These are phyloP conservation scores for Rhodotorula sp. DNA, from an alignment of 1,284 basidiomycete species.

Conservation along the genomic window DNA sequence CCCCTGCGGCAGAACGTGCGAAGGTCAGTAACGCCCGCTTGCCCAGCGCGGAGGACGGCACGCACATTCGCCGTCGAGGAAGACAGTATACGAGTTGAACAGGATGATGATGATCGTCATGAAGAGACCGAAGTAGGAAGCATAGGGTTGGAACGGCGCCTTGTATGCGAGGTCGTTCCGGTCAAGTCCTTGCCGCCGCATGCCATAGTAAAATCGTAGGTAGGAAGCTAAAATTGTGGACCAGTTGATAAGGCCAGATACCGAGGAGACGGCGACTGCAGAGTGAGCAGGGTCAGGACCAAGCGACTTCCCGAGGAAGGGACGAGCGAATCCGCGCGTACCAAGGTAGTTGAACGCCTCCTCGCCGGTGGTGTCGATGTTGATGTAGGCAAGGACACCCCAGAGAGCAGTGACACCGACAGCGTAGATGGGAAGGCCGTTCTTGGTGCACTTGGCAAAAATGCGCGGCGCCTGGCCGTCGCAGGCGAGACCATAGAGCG, in stretches of 20 bases:
- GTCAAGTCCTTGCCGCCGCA: slow-evolving; percentile 61
- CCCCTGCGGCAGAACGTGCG: neutral
- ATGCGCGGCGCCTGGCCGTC: slow-evolving; percentile 70
- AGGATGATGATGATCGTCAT: slow-evolving; percentile 22
- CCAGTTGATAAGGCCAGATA: slow-evolving; percentile 63
- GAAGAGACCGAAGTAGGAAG: slow-evolving; percentile 40
- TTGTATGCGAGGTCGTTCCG: slow-evolving; percentile 61
- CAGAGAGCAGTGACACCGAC: slow-evolving; percentile 60
- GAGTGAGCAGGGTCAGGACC: neutral
- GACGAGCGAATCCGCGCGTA: neutral
- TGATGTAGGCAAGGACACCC: slow-evolving; percentile 60
- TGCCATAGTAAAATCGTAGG: slow-evolving; percentile 68
- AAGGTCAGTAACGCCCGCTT: neutral
- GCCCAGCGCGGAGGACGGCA: neutral
- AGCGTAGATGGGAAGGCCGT: slow-evolving; percentile 68
- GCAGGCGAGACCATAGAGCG: slow-evolving; percentile 73
- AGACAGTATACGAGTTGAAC: slow-evolving; percentile 34
- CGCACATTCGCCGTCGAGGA: slow-evolving; percentile 10
- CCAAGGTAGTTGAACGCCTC: slow-evolving; percentile 49
- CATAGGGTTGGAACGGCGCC: slow-evolving; percentile 52
- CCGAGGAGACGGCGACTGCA: slow-evolving; percentile 40
- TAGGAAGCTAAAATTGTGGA: too few species aligned
- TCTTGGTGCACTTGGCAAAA: slow-evolving; percentile 66
- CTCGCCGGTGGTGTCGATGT: slow-evolving; percentile 47
- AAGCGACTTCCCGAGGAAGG: too few species aligned